phyloP scores from a whole-genome alignment of 2,329 filamentous ascomycete genomes.

The Escovopsis sp. region DNA sequence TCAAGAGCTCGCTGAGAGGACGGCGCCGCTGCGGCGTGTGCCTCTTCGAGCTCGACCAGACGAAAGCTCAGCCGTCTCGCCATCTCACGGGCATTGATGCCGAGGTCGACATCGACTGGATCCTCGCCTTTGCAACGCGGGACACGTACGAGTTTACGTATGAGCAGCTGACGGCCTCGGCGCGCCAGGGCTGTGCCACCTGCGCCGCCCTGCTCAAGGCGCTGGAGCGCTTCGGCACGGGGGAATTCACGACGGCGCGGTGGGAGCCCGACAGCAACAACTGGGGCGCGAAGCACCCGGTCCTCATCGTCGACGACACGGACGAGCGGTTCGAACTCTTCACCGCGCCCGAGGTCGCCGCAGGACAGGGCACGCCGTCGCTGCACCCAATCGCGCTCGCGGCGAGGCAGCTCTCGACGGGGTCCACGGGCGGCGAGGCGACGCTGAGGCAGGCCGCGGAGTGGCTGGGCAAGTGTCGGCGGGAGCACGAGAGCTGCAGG shows the following conservation, averaged over 20 bases:
- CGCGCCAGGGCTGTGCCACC: conserved; percentile 1
- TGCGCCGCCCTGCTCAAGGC: conserved; percentile 2
- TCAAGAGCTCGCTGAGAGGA: too few species aligned
- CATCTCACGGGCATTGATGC: background rate
- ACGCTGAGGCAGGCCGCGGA: background rate
- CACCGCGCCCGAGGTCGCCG: background rate
- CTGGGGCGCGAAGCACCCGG: background rate
- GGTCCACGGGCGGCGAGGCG: background rate
- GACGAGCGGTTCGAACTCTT: conserved; percentile 1
- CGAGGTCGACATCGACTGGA: background rate
- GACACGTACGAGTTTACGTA: conserved; percentile 1
- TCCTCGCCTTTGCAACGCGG: conserved; percentile 1
- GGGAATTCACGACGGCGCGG: background rate
- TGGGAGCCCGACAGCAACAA: background rate
- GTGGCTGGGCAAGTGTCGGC: conserved; percentile 2
- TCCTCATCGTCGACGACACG: background rate
- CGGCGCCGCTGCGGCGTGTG: conserved; percentile 3
- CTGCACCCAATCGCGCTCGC: background rate
- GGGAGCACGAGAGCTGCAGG: background rate
- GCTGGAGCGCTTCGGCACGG: background rate
- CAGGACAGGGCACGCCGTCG: background rate
- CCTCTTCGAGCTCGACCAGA: conserved; percentile 2
- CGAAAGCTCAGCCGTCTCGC: background rate
- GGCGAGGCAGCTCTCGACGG: background rate
- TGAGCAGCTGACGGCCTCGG: background rate